Conservation (phyloP, 2,329 filamentous ascomycete genomes). For the Emydomyces testavorans region DNA sequence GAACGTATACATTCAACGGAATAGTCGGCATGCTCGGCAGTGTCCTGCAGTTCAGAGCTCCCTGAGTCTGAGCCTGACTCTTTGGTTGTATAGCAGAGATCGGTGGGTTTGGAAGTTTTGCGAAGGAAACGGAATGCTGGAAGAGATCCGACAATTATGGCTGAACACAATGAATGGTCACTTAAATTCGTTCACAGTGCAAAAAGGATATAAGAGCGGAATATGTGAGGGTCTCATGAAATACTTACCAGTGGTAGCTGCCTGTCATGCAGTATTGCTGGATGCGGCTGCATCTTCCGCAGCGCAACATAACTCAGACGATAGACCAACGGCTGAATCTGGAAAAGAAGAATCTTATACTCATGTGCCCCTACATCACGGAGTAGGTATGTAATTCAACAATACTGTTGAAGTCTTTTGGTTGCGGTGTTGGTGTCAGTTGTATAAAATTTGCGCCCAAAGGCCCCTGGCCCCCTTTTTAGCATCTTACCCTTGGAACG, state of each 20-base stretch:
- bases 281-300: neutral
- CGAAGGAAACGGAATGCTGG: conserved; percentile 11
- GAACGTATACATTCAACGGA: neutral
- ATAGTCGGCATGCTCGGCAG: neutral
- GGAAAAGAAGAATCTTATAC: conserved; percentile 5
- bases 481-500: too few relatives aligned
- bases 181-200: neutral
- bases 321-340: conserved; percentile 6
- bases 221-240: neutral
- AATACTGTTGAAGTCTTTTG: too few relatives aligned
- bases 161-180: neutral
- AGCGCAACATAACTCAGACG: conserved; percentile 7
- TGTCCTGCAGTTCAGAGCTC: neutral
- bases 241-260: conserved; percentile 11
- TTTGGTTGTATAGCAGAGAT: neutral
- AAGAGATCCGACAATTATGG: conserved; percentile 11
- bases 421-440: too few relatives aligned
- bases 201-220: neutral
- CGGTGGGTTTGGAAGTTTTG: conserved; percentile 1
- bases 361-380: too few relatives aligned
- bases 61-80: neutral
- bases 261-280: neutral
- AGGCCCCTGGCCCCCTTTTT: too few relatives aligned
- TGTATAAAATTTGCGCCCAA: too few relatives aligned
- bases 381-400: too few relatives aligned